Percentiles rank a stretch among this genome's conserved stretches.
phyloP scores from a whole-genome alignment of 1,139 yeast species.

The Lodderomyces beijingensis region DNA sequence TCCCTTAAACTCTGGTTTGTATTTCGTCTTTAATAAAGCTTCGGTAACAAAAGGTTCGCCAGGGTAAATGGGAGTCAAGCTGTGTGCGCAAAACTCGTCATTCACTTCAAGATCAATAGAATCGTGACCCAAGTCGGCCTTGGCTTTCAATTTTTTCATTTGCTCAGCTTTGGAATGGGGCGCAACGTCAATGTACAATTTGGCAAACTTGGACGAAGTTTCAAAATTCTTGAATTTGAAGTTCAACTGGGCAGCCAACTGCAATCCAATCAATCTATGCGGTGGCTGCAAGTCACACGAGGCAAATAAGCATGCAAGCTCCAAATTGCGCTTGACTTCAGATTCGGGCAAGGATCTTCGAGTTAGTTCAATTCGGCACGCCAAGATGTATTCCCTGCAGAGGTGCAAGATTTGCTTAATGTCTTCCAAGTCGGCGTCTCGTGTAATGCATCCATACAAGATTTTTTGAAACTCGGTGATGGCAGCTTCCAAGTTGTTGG shows the following conservation, averaged over 20 bases:
- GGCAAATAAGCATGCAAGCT: conserved; percentile 94
- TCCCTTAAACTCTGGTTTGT: conserved; percentile 75
- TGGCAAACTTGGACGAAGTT: conserved; percentile 87
- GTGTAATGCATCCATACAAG: too few species aligned
- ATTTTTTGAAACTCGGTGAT: too few species aligned
- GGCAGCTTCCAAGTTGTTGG: conserved; percentile 79
- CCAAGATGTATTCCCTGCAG: conserved; percentile 88
- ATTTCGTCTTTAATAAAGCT: conserved; percentile 89
- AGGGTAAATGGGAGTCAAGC: conserved; percentile 83
- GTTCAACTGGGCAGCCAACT: conserved; percentile 92
- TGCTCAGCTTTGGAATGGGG: conserved; percentile 84
- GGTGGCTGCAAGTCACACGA: conserved; percentile 75
- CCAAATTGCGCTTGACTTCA: conserved; percentile 81
- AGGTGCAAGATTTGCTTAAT: conserved; percentile 60
- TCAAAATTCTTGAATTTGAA: conserved; percentile 85
- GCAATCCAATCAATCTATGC: conserved; percentile 83
- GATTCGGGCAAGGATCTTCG: conserved; percentile 74
- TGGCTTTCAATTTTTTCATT: conserved; percentile 76
- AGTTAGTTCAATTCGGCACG: conserved; percentile 81
- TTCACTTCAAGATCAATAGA: conserved; percentile 90
- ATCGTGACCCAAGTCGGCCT: conserved; percentile 81
- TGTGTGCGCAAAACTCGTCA: conserved; percentile 86
- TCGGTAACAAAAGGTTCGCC: conserved; percentile 69
- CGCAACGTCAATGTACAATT: conserved; percentile 67
- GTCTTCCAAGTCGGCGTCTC: too few species aligned